phyloP scores from a whole-genome alignment of 768 basidiomycete species.

The Tylopilus subfusipes region DNA sequence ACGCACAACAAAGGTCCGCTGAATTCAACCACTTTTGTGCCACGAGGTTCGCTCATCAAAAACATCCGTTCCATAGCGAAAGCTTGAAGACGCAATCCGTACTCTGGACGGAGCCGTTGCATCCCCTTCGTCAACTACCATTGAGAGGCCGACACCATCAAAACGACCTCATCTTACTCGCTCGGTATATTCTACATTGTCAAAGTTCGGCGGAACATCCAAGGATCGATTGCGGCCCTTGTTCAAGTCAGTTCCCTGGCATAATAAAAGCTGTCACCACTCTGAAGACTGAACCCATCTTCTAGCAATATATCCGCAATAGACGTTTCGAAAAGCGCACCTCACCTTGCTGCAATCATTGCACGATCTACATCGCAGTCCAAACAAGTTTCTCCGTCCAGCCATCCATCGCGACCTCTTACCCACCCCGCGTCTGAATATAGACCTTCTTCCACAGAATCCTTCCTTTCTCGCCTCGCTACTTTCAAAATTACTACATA shows the following conservation, averaged over 20 bases:
- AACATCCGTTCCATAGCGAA: conserved; percentile 46
- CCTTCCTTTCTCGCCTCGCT: conserved; percentile 68
- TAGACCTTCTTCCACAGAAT: conserved; percentile 71
- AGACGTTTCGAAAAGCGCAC: conserved; percentile 53
- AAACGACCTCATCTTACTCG: conserved; percentile 52
- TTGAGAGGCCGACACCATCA: conserved; percentile 39
- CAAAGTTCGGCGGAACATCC: conserved; percentile 69
- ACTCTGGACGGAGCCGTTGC: conserved; percentile 63
- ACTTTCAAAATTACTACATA: conserved; percentile 82
- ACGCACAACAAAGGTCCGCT: conserved; percentile 44
- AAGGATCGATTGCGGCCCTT: conserved; percentile 41
- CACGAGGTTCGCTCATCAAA: background rate
- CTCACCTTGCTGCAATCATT: conserved; percentile 69
- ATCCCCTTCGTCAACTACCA: conserved; percentile 29
- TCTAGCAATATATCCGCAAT: conserved; percentile 11
- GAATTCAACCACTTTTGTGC: background rate
- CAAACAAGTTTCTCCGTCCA: conserved; percentile 50
- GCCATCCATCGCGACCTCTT: conserved; percentile 30
- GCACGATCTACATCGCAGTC: conserved; percentile 55
- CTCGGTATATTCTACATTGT: conserved; percentile 72
- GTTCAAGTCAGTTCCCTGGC: conserved; percentile 13
- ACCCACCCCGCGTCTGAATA: conserved; percentile 52
- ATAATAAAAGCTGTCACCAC: background rate
- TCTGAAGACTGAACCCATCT: conserved; percentile 2
- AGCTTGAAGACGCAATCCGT: conserved; percentile 78